These are phyloP conservation scores for Podospora pseudoanserina DNA, from an alignment of 495 filamentous ascomycete genomes.

Conservation along the genomic window DNA sequence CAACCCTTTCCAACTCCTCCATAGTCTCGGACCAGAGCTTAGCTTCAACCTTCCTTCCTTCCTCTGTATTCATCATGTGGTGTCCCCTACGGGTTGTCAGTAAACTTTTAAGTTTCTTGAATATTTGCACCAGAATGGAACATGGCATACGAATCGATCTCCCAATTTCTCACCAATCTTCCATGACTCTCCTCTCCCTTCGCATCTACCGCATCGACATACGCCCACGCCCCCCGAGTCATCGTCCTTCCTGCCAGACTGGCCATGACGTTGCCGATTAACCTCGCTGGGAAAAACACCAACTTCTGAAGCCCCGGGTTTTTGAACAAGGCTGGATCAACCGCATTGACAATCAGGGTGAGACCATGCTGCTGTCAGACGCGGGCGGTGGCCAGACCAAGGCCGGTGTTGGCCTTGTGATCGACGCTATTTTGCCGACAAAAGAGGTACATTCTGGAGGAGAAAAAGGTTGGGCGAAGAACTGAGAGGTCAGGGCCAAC, in stretches of 20 bases:
- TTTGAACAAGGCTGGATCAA: background rate
- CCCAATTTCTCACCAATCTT: background rate
- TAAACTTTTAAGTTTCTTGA: background rate
- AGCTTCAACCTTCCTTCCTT: background rate
- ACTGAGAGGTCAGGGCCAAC: background rate
- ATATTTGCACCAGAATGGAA: background rate
- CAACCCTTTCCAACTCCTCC: background rate
- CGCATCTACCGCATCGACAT: background rate
- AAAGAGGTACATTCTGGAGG: background rate
- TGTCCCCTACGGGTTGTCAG: background rate
- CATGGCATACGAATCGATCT: background rate
- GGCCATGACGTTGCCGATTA: background rate
- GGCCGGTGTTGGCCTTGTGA: conserved; percentile 9
- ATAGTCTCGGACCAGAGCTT: background rate
- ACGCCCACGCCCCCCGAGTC: background rate
- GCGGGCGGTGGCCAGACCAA: conserved; percentile 6
- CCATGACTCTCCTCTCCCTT: background rate
- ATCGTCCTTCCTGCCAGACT: background rate
- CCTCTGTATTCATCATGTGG: background rate
- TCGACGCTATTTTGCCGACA: background rate
- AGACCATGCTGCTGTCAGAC: conserved; percentile 4
- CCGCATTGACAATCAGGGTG: background rate
- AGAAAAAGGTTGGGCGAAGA: background rate
- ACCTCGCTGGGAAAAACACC: background rate
- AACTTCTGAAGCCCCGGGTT: background rate